phyloP scores from a whole-genome alignment of 371 early-diverging fungal genomes.

The Lichtheimia corymbifera region DNA sequence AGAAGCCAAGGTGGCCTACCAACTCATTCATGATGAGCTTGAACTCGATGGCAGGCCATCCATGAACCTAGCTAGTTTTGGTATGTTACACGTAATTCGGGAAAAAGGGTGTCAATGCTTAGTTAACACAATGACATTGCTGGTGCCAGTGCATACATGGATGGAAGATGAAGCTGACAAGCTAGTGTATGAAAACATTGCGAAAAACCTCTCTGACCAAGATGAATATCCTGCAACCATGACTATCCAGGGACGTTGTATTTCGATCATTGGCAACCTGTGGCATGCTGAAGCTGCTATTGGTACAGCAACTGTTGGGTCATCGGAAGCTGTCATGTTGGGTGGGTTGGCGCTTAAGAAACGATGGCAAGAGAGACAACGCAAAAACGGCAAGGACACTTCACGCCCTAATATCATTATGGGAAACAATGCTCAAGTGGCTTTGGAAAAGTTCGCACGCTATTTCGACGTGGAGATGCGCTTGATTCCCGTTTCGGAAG shows the following conservation, averaged over 20 bases:
- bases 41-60: constrained; percentile 66
- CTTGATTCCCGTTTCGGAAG: constrained; percentile 53
- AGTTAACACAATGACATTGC: neutral
- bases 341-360: constrained; percentile 68
- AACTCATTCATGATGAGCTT: constrained; percentile 63
- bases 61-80: constrained; percentile 62
- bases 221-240: constrained; percentile 61
- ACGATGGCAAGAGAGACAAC: constrained; percentile 56
- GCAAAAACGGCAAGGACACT: constrained; percentile 50
- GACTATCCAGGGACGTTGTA: constrained; percentile 60
- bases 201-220: constrained; percentile 64
- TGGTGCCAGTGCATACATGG: constrained; percentile 45
- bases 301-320: constrained; percentile 63
- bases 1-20: constrained; percentile 56
- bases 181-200: constrained; percentile 60
- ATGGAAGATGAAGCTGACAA: constrained; percentile 76
- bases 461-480: constrained; percentile 77
- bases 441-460: constrained; percentile 59
- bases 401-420: constrained; percentile 68
- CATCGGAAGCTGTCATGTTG: constrained; percentile 70
- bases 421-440: constrained; percentile 64
- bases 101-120: neutral
- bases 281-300: constrained; percentile 51
- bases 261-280: constrained; percentile 60
- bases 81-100: constrained; percentile 14